Base-by-base conservation (phyloP, 2,329 filamentous ascomycete genomes). In the Colletotrichum tropicicola region DNA sequence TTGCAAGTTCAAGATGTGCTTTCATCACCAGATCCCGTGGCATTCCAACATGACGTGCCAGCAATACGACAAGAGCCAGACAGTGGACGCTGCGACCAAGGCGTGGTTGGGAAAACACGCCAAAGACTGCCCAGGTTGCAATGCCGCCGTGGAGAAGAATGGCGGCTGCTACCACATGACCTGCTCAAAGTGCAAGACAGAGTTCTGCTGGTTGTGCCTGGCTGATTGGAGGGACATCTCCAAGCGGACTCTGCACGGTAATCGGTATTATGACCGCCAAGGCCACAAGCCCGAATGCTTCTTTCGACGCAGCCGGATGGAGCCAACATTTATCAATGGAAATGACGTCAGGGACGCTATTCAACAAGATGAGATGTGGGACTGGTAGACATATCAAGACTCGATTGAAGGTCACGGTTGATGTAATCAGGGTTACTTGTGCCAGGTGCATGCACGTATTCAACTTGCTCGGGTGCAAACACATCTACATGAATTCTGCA, bases 121-220 rank as follows among this genome's bases (percentile, higher is more conserved):
- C 6, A 74, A 74, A 53, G 37, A 44, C 3, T 75, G 73, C 39
- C 70, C 70, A 1, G 66, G 69, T 3, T 75, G 72, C 62, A 61
- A 66, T 1, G 57, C 67, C 0, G 45, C 61, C n/a, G 56, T 73
- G n/a, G 60, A 69, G 52, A 74, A 73, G 47, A 54, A 65, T n/a
- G 76, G 73, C 1, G 77, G 78, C 0, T 80, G 77, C 62, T 78
- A 77, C 62, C 78, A 79, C 66, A 80, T 80, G 78, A 78, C 75
- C 0, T 79, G 78, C 68, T 64, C 72, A 10, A 72, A 73, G 45
- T 80, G 78, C 68, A 70, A 72, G 19, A 73, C 75, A 52, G 75
- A 80, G 68, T 80, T 75, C 57, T 75, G 73, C 70, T 76, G 73
- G 74, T 67, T 70, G 52, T 75, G 73, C 28, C 49, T 73, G 12